Base-by-base conservation (phyloP, 306 rosid genomes). In the Dicorynia guianensis region DNA sequence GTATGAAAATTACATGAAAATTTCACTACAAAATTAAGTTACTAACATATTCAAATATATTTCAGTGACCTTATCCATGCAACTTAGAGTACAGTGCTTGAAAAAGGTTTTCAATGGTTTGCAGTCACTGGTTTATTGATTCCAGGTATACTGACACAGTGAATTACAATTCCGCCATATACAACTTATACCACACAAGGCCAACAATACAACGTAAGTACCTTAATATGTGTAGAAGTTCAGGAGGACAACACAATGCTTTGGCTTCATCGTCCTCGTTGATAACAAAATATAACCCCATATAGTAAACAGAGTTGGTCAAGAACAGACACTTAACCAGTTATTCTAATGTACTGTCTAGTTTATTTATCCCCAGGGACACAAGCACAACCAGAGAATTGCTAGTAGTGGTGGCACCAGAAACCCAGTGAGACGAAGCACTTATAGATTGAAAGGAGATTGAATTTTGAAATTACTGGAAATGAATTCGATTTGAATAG, bases 241-340 rank as follows among this genome's bases (percentile, higher is more conserved):
- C 58, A 74, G 67, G 65, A 58, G 35, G 53, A 50, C 66, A 67
- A 72, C 55, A 33, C 52, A 63, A 25, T 20, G 59, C 67, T 25
- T 69, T 58, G 50, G 63, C 40, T 63, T 30, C 14, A 73, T 49
- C 52, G 47, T 75, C 83, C 82, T 73, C 53, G 71, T 33, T 50
- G 73, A 67, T 14, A 56, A 81, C 49, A 52, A 52, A 19, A 75
- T 55, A 69, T 19, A 47, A 46, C 25, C 69, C 14, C 15, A 34
- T 34, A 68, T 40, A 40, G 46, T 67, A 79, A 42, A 80, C 53
- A 69, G 3, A 49, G 56, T 6, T n/a, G 38, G 36, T 54, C 60
- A 3, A 15, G 13, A 7, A 12, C 4, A 38, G 46, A 44, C 62
- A 52, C 65, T 42, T 19, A 33, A 36, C 30, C 30, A 25, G 30